phyloP scores from a whole-genome alignment of 805 yeast genomes.

The Myxozyma neotropica region DNA sequence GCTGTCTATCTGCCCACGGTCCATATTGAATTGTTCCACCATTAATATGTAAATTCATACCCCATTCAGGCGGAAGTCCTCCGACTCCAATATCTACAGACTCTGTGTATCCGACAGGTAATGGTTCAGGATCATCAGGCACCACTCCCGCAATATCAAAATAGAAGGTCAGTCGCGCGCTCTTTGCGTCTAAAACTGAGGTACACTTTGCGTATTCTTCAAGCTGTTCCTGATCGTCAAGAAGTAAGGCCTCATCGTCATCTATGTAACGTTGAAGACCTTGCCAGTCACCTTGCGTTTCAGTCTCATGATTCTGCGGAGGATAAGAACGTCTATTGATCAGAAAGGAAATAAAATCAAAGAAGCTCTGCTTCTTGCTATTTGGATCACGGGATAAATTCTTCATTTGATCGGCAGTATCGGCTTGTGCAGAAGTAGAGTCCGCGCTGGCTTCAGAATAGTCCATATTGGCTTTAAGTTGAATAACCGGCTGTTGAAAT shows the following conservation, averaged over 20 bases:
- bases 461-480: slow-evolving; percentile 71
- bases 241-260: slow-evolving; percentile 44
- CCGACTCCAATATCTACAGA: slow-evolving; percentile 56
- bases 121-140: slow-evolving; percentile 45
- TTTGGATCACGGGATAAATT: slow-evolving; percentile 1
- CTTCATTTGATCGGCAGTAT: background rate
- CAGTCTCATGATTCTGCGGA: background rate
- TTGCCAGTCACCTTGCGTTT: slow-evolving; percentile 56
- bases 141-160: slow-evolving; percentile 74
- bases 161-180: slow-evolving; percentile 58
- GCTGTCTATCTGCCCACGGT: slow-evolving; percentile 93
- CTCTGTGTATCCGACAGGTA: slow-evolving; percentile 1
- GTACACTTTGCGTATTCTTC: slow-evolving; percentile 84
- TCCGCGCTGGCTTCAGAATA: slow-evolving; percentile 39
- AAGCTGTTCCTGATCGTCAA: slow-evolving; percentile 39
- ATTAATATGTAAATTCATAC: slow-evolving; percentile 60
- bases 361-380: slow-evolving; percentile 22
- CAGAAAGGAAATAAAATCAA: slow-evolving; percentile 20
- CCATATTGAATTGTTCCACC: slow-evolving; percentile 79
- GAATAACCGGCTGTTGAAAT: slow-evolving; percentile 57
- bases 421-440: background rate
- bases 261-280: slow-evolving; percentile 75
- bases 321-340: slow-evolving; percentile 1
- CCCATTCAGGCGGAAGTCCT: slow-evolving; percentile 61
- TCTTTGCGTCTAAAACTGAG: slow-evolving; percentile 63